Conservation (phyloP, 192 early-diverging fungal genomes). For the Umbelopsis sp. region DNA sequence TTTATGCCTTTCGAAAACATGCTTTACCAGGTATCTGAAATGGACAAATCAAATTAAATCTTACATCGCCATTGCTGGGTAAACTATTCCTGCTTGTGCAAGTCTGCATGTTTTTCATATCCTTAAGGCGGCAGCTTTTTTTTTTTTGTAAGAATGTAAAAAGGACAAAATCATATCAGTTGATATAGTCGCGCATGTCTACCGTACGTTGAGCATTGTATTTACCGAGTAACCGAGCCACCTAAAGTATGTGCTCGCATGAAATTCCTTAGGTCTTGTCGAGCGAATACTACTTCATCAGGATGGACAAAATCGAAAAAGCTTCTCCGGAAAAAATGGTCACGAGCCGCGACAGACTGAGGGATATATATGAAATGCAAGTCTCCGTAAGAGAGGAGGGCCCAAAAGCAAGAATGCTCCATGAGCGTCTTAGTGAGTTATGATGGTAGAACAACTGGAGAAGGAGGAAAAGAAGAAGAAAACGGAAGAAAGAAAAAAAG, state of each 20-base stretch:
- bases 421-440: not conserved
- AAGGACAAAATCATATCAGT: too few species aligned
- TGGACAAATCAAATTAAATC: not conserved
- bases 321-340: slow-evolving; percentile 18
- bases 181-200: too few species aligned
- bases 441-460: not conserved
- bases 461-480: slow-evolving; percentile 14
- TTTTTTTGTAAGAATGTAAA: too few species aligned
- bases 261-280: slow-evolving; percentile 26
- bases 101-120: slow-evolving; percentile 9
- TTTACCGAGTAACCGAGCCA: slow-evolving; percentile 33
- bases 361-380: slow-evolving; percentile 27
- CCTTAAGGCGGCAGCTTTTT: slow-evolving; percentile 1
- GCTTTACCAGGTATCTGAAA: too few species aligned
- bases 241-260: slow-evolving; percentile 9
- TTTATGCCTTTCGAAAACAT: too few species aligned
- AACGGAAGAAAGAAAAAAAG: not conserved
- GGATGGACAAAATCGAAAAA: slow-evolving; percentile 35
- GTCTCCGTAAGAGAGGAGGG: slow-evolving; percentile 19
- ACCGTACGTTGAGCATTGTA: not conserved
- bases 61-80: slow-evolving; percentile 18
- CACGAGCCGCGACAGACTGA: not conserved
- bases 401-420: slow-evolving; percentile 30
- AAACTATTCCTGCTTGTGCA: not conserved
- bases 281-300: slow-evolving; percentile 30